These are phyloP conservation scores for Phycomyces nitens DNA, from an alignment of 192 early-diverging fungal genomes.

Conservation along the genomic window DNA sequence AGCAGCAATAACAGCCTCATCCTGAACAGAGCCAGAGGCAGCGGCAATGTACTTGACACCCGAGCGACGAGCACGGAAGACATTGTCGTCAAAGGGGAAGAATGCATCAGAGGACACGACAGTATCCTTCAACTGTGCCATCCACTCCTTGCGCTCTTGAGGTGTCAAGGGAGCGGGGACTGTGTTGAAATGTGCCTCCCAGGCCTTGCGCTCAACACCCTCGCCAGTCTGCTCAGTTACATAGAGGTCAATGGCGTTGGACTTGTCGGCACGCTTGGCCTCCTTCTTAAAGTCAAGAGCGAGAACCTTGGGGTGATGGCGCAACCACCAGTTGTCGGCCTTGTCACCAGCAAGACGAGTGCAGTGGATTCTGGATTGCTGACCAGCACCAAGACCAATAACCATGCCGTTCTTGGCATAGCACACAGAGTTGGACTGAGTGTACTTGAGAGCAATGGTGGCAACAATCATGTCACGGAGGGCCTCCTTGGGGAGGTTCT, in stretches of 20 bases:
- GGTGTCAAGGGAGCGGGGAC: slow-evolving; percentile 79
- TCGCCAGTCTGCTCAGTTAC: slow-evolving; percentile 86
- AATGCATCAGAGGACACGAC: slow-evolving; percentile 96
- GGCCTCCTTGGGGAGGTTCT: slow-evolving; percentile 61
- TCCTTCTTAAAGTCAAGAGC: slow-evolving; percentile 81
- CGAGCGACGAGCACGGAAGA: slow-evolving; percentile 77
- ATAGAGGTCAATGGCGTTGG: slow-evolving; percentile 96
- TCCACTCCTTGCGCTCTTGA: slow-evolving; percentile 76
- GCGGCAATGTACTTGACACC: slow-evolving; percentile 90
- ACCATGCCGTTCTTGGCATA: slow-evolving; percentile 98
- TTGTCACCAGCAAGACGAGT: slow-evolving; percentile 98
- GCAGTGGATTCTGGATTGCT: slow-evolving; percentile 98
- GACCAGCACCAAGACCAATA: slow-evolving; percentile 94
- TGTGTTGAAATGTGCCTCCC: slow-evolving; percentile 76
- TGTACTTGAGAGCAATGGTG: slow-evolving; percentile 98
- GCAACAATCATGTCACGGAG: slow-evolving; percentile 90
- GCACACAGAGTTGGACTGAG: slow-evolving; percentile 98
- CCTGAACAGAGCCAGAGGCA: slow-evolving; percentile 89
- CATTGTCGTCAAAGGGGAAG: slow-evolving; percentile 98
- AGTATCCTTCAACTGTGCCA: slow-evolving; percentile 65
- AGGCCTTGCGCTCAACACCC: slow-evolving; percentile 62
- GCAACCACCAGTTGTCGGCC: slow-evolving; percentile 98
- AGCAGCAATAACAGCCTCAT: slow-evolving; percentile 74
- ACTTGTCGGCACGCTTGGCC: slow-evolving; percentile 91
- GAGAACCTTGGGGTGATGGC: slow-evolving; percentile 94